These are phyloP conservation scores for Dactylellina haptotyla DNA, from an alignment of 2,329 filamentous ascomycete genomes.

Conservation along the genomic window DNA sequence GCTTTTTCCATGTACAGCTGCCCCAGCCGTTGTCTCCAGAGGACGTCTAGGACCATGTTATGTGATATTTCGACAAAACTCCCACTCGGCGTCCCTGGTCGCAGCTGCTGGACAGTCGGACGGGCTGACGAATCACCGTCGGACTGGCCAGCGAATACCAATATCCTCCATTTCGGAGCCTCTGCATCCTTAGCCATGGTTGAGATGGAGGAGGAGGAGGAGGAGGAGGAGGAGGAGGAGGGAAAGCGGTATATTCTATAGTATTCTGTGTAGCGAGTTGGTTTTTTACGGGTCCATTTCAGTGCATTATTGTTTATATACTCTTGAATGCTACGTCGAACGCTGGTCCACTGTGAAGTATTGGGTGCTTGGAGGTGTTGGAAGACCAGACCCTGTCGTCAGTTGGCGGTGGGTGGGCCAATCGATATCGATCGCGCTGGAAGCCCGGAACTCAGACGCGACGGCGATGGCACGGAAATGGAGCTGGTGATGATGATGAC, in stretches of 20 bases:
- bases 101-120: constrained; percentile 36
- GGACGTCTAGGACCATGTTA: constrained; percentile 45
- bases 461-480: neutral
- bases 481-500: neutral
- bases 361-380: no score
- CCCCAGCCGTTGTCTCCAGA: constrained; percentile 48
- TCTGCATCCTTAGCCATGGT: constrained; percentile 44
- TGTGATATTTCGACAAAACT: constrained; percentile 35
- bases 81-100: constrained; percentile 14
- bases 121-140: constrained; percentile 46
- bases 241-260: no score
- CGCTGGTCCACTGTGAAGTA: no score
- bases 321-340: no score
- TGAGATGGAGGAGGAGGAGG: neutral
- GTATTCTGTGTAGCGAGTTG: neutral
- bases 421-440: constrained; percentile 1
- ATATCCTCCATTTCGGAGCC: constrained; percentile 42
- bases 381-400: no score
- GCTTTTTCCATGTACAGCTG: constrained; percentile 43
- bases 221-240: neutral
- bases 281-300: neutral
- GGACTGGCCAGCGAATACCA: constrained; percentile 40
- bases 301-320: no score
- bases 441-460: neutral
- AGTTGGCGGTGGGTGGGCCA: no score